Percentiles rank a stretch among this genome's conserved stretches.
These are phyloP conservation scores for Medicago truncatula DNA, from an alignment of 306 rosid genomes.

Conservation along the genomic window DNA sequence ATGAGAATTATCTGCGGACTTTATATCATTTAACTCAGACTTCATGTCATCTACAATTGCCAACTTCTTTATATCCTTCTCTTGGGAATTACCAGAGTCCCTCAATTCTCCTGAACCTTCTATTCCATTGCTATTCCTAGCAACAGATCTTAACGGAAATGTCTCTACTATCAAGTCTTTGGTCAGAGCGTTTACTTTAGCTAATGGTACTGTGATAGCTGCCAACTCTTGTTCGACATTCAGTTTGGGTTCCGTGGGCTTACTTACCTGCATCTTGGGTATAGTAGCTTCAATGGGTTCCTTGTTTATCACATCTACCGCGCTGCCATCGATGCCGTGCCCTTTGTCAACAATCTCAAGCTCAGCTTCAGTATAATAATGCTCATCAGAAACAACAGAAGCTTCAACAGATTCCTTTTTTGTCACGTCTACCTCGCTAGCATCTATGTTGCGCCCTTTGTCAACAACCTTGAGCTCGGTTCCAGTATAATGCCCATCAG, in stretches of 20 bases:
- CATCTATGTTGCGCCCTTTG: slow-evolving; percentile 38
- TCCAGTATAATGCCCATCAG: slow-evolving; percentile 14
- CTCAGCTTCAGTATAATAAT: not conserved
- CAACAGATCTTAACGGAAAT: slow-evolving; percentile 64
- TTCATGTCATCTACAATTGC: slow-evolving; percentile 36
- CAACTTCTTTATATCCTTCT: slow-evolving; percentile 42
- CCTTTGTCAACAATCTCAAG: slow-evolving; percentile 27
- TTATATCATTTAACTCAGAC: slow-evolving; percentile 40
- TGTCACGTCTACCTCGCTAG: slow-evolving; percentile 48
- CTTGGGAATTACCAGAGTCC: slow-evolving; percentile 38
- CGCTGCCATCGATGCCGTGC: slow-evolving; percentile 47
- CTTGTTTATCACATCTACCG: slow-evolving; percentile 42
- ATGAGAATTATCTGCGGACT: slow-evolving; percentile 37
- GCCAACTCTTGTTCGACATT: slow-evolving; percentile 46
- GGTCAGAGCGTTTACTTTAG: slow-evolving; percentile 47
- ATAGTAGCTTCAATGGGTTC: slow-evolving; percentile 40
- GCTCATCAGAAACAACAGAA: slow-evolving; percentile 37
- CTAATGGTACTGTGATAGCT: slow-evolving; percentile 36
- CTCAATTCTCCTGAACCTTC: slow-evolving; percentile 48
- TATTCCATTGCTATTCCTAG: slow-evolving; percentile 39
- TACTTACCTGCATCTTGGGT: slow-evolving; percentile 39
- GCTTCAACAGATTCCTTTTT: slow-evolving; percentile 15
- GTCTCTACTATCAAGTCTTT: slow-evolving; percentile 71
- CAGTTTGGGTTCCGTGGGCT: slow-evolving; percentile 44
- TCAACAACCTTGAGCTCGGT: slow-evolving; percentile 6